Conservation (phyloP, 2,329 filamentous ascomycete species). For the Trichoderma harzianum region DNA sequence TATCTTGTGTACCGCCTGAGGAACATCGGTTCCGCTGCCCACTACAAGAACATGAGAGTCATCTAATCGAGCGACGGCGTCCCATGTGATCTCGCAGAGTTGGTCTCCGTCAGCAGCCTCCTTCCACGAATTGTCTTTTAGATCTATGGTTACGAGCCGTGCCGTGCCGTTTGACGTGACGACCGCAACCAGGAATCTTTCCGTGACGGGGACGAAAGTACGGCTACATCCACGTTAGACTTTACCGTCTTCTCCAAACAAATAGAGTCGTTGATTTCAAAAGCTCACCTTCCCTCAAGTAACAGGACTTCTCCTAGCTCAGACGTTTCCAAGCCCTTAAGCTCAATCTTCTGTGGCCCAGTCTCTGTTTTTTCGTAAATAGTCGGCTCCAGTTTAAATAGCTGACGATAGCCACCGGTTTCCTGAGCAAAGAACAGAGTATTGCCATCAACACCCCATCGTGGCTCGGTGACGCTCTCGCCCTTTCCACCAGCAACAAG, state of each 20-base stretch:
- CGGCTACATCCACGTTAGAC: conserved; percentile 29
- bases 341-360: conserved; percentile 28
- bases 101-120: conserved; percentile 29
- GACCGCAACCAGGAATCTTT: conserved; percentile 34
- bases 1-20: conserved; percentile 36
- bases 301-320: conserved; percentile 38
- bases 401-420: conserved; percentile 43
- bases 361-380: conserved; percentile 22
- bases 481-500: conserved; percentile 41
- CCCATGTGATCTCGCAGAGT: conserved; percentile 33
- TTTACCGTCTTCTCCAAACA: background rate
- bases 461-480: conserved; percentile 47
- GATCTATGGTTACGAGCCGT: conserved; percentile 38
- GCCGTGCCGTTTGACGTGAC: conserved; percentile 33
- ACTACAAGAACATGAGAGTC: conserved; percentile 38
- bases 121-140: conserved; percentile 31
- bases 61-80: conserved; percentile 35
- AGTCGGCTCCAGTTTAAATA: conserved; percentile 35
- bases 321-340: conserved; percentile 40
- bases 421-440: conserved; percentile 47
- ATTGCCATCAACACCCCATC: conserved; percentile 47
- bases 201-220: conserved; percentile 39
- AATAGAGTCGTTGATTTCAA: background rate
- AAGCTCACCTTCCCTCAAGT: conserved; percentile 31
- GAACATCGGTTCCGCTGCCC: conserved; percentile 32